Base-by-base conservation (phyloP, 257 asterid genomes). In the Echites panduratus region DNA sequence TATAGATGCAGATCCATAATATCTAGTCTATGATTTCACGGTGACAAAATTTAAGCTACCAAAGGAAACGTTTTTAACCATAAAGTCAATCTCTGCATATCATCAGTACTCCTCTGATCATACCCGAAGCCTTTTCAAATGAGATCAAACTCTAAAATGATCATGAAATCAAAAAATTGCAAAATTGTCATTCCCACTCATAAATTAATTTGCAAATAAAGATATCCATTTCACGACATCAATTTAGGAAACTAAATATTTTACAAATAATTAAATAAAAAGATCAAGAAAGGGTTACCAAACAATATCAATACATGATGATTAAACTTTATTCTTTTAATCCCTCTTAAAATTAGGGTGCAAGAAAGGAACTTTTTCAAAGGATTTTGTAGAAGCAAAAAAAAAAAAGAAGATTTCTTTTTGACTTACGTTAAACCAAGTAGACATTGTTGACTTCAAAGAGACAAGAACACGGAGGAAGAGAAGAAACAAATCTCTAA, bases 141-240 rank as follows among this genome's bases (percentile, higher is more conserved):
- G 72, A 65, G 85, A 84, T 79, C 87, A 80, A 83, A 79, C 75
- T 81, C 75, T 73, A 68, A 63, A 65, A 80, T 14, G n/a, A 78
- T 68, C 77, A 76, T 29, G 54, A 75, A 24, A 66, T 14, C n/a
- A 50, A 50, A 1, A 71, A 43, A 44, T 70, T 44, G 26, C 45
- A 69, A 49, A 66, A 65, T 56, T 62, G 47, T 58, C 79, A 77
- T 19, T 69, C 49, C 69, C 48, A 75, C 68, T 24, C 70, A 74
- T 66, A 69, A 67, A n/a, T 56, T 32, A 67, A 70, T 29, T n/a
- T 9, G 1, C 6, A 53, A 6, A 9, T 20, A 52, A 27, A 72
- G 47, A 26, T n/a, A n/a, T 50, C 47, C 48, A 59, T 72, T 70
- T 71, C 53, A 78, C 67, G 63, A 76, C 66, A 80, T 69, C 68